A percentile compares a stretch with the other conserved stretches of the same genome.
Conservation (phyloP, 257 asterid genomes). For the Coffea canephora region DNA sequence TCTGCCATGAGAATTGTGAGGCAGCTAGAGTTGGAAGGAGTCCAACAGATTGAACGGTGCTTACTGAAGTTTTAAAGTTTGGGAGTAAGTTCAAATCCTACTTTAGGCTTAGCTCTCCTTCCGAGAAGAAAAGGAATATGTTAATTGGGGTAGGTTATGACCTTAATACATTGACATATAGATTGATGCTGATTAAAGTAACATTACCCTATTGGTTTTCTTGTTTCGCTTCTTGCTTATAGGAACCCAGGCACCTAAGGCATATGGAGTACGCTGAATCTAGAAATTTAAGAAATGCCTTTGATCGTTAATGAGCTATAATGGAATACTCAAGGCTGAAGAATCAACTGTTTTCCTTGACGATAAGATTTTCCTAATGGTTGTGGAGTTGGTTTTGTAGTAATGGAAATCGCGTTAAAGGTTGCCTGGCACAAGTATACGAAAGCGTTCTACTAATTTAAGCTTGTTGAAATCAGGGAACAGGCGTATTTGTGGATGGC, state of each 20-base stretch:
- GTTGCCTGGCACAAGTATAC: neutral
- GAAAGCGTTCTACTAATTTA: neutral
- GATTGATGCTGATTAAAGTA: neutral
- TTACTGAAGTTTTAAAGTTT: neutral
- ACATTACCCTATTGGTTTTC: neutral
- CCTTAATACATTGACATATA: neutral
- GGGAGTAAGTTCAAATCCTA: neutral
- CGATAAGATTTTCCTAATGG: neutral
- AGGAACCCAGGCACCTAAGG: neutral
- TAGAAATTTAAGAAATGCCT: neutral
- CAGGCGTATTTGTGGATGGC: constrained; percentile 91
- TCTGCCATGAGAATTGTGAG: neutral
- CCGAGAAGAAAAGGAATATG: neutral
- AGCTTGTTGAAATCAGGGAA: constrained; percentile 51
- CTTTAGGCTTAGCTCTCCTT: neutral
- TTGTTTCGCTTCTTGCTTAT: neutral
- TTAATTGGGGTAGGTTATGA: neutral
- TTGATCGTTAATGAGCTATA: neutral
- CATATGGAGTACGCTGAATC: neutral
- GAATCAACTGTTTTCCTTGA: neutral
- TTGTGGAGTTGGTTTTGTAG: neutral
- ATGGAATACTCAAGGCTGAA: neutral
- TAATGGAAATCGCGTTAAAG: neutral
- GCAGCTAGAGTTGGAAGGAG: neutral
- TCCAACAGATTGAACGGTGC: neutral